These are phyloP conservation scores for Kwoniella pini DNA, from an alignment of 768 basidiomycete genomes.

Conservation along the genomic window DNA sequence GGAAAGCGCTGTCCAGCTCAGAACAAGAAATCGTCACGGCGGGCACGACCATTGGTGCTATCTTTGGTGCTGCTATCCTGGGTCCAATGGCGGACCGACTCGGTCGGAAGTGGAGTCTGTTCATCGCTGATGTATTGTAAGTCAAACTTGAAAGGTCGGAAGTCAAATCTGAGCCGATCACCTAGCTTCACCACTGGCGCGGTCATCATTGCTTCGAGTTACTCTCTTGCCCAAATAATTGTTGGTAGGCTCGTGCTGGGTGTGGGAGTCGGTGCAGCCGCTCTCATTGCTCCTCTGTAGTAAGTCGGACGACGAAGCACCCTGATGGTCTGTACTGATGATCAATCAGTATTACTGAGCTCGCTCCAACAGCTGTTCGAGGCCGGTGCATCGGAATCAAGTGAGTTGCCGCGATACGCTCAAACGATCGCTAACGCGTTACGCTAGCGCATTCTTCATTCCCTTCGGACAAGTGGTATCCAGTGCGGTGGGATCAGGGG, in stretches of 20 bases:
- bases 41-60: conserved; percentile 27
- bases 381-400: conserved; percentile 26
- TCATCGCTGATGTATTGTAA: conserved; percentile 21
- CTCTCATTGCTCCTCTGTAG: conserved; percentile 24
- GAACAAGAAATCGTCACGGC: conserved; percentile 31
- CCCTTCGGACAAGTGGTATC: conserved; percentile 25
- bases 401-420: conserved; percentile 27
- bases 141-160: not conserved
- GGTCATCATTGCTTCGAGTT: conserved; percentile 27
- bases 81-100: conserved; percentile 4
- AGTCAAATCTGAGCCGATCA: not conserved
- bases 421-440: not conserved
- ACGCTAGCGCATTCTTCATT: conserved; percentile 27
- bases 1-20: conserved; percentile 5
- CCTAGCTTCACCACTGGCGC: conserved; percentile 24
- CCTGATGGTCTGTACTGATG: not conserved
- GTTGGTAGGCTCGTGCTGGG: conserved; percentile 32
- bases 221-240: conserved; percentile 27
- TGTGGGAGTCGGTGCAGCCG: conserved; percentile 29
- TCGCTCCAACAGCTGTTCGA: conserved; percentile 27
- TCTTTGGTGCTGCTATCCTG: conserved; percentile 22
- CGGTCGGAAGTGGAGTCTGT: conserved; percentile 5
- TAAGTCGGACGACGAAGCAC: not conserved
- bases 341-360: conserved; percentile 19
- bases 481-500: conserved; percentile 18